phyloP scores from a whole-genome alignment of 805 yeast genomes.

The Candida xiaguanensis region DNA sequence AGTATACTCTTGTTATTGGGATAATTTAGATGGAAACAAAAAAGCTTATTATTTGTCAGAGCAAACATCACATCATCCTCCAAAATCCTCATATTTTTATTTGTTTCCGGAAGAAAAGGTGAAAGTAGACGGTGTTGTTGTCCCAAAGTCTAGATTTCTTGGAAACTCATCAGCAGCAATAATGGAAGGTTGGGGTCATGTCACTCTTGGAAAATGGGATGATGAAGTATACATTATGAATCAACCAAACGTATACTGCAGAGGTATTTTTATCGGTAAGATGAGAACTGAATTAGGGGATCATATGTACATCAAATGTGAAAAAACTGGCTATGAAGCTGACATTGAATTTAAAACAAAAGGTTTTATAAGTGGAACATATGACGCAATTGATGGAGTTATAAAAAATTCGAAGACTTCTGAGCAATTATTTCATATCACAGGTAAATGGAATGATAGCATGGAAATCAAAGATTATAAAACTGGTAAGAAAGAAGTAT shows the following conservation, averaged over 20 bases:
- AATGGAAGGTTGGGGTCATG: conserved; percentile 85
- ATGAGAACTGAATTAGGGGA: conserved; percentile 91
- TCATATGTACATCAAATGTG: conserved; percentile 73
- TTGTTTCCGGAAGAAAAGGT: conserved; percentile 76
- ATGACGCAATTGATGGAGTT: conserved; percentile 81
- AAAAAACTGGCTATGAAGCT: conserved; percentile 54
- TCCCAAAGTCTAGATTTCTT: conserved; percentile 83
- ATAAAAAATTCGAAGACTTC: conserved; percentile 44
- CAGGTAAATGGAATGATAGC: conserved; percentile 93
- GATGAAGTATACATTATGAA: conserved; percentile 77
- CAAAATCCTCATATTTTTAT: conserved; percentile 90
- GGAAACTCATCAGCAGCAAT: conserved; percentile 97
- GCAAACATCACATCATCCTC: conserved; percentile 98
- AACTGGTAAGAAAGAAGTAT: conserved; percentile 43
- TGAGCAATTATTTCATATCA: conserved; percentile 57
- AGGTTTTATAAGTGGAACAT: conserved; percentile 90
- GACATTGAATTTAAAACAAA: conserved; percentile 93
- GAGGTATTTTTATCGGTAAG: conserved; percentile 90
- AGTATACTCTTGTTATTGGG: conserved; percentile 90
- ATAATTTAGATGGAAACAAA: conserved; percentile 59
- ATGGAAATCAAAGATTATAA: conserved; percentile 58
- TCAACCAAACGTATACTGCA: conserved; percentile 95
- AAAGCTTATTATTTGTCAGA: conserved; percentile 85
- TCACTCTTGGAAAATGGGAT: conserved; percentile 60
- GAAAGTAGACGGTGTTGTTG: conserved; percentile 82